Percentiles rank a stretch among this genome's conserved stretches.
These are phyloP conservation scores for Coemansia furcata DNA, from an alignment of 192 early-diverging fungal species.

Conservation along the genomic window DNA sequence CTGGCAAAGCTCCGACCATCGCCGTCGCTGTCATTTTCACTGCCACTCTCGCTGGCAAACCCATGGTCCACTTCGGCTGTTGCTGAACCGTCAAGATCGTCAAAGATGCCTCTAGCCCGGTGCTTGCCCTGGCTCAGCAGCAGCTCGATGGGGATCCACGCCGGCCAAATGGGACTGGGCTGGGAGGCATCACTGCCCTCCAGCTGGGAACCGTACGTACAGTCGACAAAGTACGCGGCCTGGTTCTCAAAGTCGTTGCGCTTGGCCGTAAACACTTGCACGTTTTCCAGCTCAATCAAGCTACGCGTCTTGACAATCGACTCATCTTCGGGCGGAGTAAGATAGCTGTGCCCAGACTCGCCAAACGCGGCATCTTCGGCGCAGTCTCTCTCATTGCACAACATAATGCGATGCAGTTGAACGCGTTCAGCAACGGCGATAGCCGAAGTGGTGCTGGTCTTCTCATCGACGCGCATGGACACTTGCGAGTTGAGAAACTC, in stretches of 20 bases:
- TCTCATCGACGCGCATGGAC: constrained; percentile 49
- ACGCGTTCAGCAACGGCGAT: constrained; percentile 49
- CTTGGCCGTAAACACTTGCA: constrained; percentile 52
- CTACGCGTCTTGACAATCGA: constrained; percentile 55
- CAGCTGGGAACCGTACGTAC: constrained; percentile 42
- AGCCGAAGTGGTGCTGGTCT: constrained; percentile 35
- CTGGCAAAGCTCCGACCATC: background rate
- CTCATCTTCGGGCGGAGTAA: constrained; percentile 40
- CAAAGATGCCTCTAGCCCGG: constrained; percentile 38
- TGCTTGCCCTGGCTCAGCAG: constrained; percentile 46
- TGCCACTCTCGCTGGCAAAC: background rate
- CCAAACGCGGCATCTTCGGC: background rate
- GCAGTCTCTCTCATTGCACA: constrained; percentile 31
- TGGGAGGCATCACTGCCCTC: constrained; percentile 20
- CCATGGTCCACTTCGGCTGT: background rate
- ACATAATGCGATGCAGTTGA: constrained; percentile 42
- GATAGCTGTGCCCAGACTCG: background rate
- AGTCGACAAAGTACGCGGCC: constrained; percentile 50
- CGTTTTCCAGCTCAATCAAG: constrained; percentile 49
- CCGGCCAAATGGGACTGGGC: constrained; percentile 49
- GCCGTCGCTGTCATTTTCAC: background rate
- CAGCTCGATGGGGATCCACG: constrained; percentile 57
- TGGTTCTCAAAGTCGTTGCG: constrained; percentile 44
- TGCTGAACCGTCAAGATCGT: constrained; percentile 21
- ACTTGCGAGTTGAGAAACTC: constrained; percentile 58